These are phyloP conservation scores for Blepharisma undulans DNA, from an alignment of 169 alveolate genomes.

Conservation along the genomic window DNA sequence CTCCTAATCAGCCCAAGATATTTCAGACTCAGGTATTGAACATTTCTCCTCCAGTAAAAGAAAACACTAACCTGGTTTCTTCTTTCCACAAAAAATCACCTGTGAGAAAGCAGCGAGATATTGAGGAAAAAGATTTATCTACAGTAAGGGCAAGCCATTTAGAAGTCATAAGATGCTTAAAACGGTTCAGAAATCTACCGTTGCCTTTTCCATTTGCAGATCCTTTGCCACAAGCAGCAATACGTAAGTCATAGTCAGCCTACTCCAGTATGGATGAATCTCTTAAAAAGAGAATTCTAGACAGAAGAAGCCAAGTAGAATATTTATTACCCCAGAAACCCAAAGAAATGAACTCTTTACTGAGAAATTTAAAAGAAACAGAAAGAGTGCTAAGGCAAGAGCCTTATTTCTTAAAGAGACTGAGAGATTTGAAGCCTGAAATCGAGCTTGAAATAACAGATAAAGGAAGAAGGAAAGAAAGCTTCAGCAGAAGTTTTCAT, in stretches of 20 bases:
- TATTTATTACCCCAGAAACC: background rate
- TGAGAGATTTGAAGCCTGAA: background rate
- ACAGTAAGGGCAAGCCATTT: background rate
- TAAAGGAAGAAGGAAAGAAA: background rate
- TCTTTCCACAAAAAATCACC: background rate
- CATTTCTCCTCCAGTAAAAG: background rate
- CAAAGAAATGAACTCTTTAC: background rate
- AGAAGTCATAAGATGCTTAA: background rate
- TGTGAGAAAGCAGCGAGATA: background rate
- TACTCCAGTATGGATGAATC: background rate
- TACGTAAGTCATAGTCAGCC: background rate
- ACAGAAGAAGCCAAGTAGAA: background rate
- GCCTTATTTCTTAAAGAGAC: background rate
- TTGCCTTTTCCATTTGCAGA: background rate
- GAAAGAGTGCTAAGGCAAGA: conserved; percentile 28
- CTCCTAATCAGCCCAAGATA: background rate
- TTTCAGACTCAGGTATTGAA: background rate
- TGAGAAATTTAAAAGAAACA: background rate
- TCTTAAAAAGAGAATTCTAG: background rate
- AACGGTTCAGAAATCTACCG: background rate
- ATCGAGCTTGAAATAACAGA: background rate
- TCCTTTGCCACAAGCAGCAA: background rate
- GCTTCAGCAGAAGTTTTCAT: background rate
- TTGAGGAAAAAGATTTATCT: background rate
- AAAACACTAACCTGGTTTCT: background rate